Evolutionary conservation across 257 asterid genomes (phyloP), one percentile per base, ranked within the genome.

Genomic region (Nyctanthes arbortristis): DNA sequence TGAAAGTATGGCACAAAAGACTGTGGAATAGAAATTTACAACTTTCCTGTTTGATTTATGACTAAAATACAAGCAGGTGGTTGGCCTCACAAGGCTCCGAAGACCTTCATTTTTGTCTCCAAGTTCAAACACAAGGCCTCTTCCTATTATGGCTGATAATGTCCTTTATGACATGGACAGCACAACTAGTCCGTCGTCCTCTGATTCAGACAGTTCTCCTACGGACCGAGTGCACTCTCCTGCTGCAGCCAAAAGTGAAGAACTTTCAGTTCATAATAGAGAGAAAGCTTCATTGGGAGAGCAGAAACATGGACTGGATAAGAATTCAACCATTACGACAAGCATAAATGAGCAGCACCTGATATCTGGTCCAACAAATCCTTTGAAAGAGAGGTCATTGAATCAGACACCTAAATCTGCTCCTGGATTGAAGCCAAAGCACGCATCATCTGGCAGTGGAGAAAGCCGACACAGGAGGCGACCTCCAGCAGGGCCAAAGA

Each of bases 81-180:
- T 85, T 72, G 82, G 74, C 78, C 77, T 85, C 20, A 68, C 95
- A 68, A 87, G 97, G 73, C 79, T 81, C 31, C 77, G 85, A 36
- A 74, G 95, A n/a, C n/a, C n/a, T 47, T 88, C 97, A 16, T 84
- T 78, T 75, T 55, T 87, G 16, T 49, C 80, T 37, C 65, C 78
- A 61, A 71, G 52, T 59, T 68, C 85, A 33, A 69, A 71, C 62
- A 64, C 52, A 59, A 78, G 67, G 66, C 81, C 56, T 66, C 60
- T 70, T 70, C 98, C 96, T 3, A 36, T 66, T 40, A 62, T 92
- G 92, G 70, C 82, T 16, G 96, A 89, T 69, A 92, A 92, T 61
- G 74, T 92, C 34, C 66, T 92, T 54, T 92, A 83, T 49, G 92
- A 86, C 76, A 86, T 92, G 92, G 96, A 92, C 73, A 79, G 80